Evolutionary conservation across 2,329 filamentous ascomycete species (phyloP).

Genomic region (Cladosporium velox): DNA sequence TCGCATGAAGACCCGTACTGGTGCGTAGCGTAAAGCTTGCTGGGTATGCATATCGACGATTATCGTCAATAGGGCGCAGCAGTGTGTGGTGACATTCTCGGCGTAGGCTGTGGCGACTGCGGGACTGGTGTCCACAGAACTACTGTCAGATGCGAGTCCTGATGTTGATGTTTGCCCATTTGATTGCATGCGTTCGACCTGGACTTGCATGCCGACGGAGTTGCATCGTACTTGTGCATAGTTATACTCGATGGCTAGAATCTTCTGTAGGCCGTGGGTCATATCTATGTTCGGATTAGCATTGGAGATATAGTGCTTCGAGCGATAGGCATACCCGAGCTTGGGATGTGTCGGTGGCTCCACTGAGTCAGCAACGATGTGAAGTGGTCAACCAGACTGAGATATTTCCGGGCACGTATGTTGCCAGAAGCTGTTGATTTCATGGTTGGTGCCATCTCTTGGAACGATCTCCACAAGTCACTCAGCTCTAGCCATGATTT

Average conservation of each 20-base stretch:
- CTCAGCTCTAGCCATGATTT: background rate
- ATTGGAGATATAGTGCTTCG: too few species aligned
- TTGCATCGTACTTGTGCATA: background rate
- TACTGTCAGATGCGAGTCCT: background rate
- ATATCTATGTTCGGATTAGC: background rate
- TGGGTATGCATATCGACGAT: background rate
- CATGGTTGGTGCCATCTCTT: background rate
- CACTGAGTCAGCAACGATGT: background rate
- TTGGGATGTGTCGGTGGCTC: background rate
- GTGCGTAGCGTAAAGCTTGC: background rate
- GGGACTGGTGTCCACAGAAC: background rate
- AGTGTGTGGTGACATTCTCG: background rate
- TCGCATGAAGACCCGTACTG: background rate
- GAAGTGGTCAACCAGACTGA: background rate
- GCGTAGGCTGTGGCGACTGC: background rate
- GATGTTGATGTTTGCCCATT: background rate
- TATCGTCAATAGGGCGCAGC: background rate
- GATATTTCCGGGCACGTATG: background rate
- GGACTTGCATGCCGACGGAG: background rate
- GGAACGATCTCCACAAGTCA: background rate
- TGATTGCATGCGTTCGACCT: background rate
- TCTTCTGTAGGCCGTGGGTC: background rate
- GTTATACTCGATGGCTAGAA: background rate
- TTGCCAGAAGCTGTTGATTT: background rate
- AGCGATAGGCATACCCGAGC: background rate